A percentile compares a stretch with the other conserved stretches of the same genome.
These are phyloP conservation scores for Cordyceps fumosorosea DNA, from an alignment of 2,329 filamentous ascomycete genomes.

Conservation along the genomic window DNA sequence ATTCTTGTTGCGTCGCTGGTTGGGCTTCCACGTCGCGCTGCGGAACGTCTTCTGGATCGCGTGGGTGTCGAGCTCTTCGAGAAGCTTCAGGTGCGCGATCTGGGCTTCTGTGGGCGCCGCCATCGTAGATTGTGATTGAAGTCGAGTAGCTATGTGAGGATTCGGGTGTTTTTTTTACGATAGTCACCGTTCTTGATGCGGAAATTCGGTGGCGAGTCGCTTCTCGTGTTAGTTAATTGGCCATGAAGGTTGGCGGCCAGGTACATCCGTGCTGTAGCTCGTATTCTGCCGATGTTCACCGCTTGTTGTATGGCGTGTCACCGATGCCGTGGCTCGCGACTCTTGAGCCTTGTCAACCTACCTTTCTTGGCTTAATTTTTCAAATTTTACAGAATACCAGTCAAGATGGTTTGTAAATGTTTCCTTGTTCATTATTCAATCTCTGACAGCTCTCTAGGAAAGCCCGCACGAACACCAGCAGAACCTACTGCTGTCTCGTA, in stretches of 20 bases:
- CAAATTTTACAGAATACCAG: not conserved
- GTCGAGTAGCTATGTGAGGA: not conserved
- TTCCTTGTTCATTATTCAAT: not conserved
- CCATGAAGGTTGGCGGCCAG: not conserved
- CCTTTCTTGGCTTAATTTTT: not conserved
- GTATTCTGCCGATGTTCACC: conserved; percentile 31
- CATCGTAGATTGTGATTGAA: conserved; percentile 22
- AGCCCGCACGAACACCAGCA: conserved; percentile 98
- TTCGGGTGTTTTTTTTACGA: not conserved
- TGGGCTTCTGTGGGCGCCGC: conserved; percentile 64
- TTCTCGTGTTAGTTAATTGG: conserved; percentile 4
- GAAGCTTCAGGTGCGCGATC: conserved; percentile 76
- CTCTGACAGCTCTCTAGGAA: conserved; percentile 48
- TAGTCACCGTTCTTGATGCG: not conserved
- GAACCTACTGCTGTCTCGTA: conserved; percentile 83
- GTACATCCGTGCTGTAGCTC: not conserved
- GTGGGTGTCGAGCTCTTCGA: conserved; percentile 89
- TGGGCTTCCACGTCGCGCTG: conserved; percentile 83
- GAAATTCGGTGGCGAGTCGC: not conserved
- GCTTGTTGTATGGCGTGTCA: conserved; percentile 13
- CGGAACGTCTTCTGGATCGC: conserved; percentile 83
- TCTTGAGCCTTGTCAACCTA: not conserved
- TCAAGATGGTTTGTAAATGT: not conserved
- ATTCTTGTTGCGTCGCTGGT: conserved; percentile 96
- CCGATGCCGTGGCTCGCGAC: not conserved